Evolutionary conservation across 2,329 filamentous ascomycete genomes (phyloP), one percentile per base, ranked within the genome.

Genomic region (Aspergillus fumigatus): DNA sequence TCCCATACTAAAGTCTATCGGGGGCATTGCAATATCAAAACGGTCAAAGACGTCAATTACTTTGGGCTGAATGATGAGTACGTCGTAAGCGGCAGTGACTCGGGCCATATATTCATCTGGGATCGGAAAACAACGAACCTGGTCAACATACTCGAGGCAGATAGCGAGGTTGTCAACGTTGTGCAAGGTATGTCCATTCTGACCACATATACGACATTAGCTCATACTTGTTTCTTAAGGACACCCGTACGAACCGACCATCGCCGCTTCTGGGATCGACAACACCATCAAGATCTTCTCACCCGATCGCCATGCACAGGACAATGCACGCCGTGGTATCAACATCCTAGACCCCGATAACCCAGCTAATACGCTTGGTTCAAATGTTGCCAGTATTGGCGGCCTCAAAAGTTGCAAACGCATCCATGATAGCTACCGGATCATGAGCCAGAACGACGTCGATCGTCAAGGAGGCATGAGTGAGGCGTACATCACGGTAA

Each of bases 81-180:
- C 60, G 84, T 88, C 10, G 84, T 88, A 10, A 85, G 82, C 55
- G 86, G 86, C 5, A 85, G 82, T 57, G 86, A 88, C 64, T 84
- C 82, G 51, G 86, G 86, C 0, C 82, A 88, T 66, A 67, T 88
- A 25, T 88, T 88, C 69, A 87, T 88, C 52, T 88, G 85, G 86
- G 84, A 88, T 62, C 80, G 81, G 54, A 84, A 85, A 64, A 85
- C 83, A 4, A 75, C 77, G 19, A 75, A 84, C 55, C 72, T 88
- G 50, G 76, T 88, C 51, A 87, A 87, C 65, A 85, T 88, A 17
- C 75, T 88, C 6, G 81, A 86, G 67, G 86, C 83, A 1, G 86
- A 88, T 66, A 82, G 82, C 25, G 86, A 88, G 60, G 83, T 87
- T n/a, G 86, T 88, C 55, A 88, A 88, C 63, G 86, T 88, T 17